A percentile compares a stretch with the other conserved stretches of the same genome.
phyloP scores from a whole-genome alignment of 2,329 filamentous ascomycete species.

The Ophiostoma sp. region DNA sequence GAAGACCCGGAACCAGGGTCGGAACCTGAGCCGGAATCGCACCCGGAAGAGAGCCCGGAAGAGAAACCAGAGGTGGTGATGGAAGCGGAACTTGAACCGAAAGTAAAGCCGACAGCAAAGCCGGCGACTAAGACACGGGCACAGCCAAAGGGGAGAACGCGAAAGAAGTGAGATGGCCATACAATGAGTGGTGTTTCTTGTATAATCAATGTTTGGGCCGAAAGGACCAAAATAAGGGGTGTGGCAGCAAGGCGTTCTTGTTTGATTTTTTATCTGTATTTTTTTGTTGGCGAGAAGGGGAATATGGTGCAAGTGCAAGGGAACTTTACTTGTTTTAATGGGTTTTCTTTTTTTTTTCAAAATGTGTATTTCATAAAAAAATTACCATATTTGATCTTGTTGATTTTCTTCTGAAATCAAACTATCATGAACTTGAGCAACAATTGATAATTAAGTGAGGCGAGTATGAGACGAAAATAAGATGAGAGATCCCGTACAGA shows the following conservation, averaged over 20 bases:
- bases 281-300: background rate
- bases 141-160: background rate
- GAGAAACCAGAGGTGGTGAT: background rate
- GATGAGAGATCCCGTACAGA: too few species aligned
- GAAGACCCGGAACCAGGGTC: background rate
- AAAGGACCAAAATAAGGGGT: background rate
- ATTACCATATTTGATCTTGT: too few species aligned
- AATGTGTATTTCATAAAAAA: background rate
- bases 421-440: too few species aligned
- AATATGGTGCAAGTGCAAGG: background rate
- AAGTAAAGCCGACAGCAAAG: background rate
- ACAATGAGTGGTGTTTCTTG: background rate
- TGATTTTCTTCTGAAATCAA: too few species aligned
- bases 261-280: background rate
- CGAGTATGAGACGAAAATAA: too few species aligned
- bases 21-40: background rate
- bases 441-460: too few species aligned
- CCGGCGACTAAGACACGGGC: background rate
- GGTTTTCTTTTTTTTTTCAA: background rate
- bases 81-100: background rate
- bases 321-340: too few species aligned
- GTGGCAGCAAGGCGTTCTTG: conserved; percentile 16
- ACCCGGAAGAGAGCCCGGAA: background rate
- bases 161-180: background rate
- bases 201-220: background rate